Evolutionary conservation across 2,329 filamentous ascomycete genomes (phyloP).

Genomic region (Aspergillus ibericus): DNA sequence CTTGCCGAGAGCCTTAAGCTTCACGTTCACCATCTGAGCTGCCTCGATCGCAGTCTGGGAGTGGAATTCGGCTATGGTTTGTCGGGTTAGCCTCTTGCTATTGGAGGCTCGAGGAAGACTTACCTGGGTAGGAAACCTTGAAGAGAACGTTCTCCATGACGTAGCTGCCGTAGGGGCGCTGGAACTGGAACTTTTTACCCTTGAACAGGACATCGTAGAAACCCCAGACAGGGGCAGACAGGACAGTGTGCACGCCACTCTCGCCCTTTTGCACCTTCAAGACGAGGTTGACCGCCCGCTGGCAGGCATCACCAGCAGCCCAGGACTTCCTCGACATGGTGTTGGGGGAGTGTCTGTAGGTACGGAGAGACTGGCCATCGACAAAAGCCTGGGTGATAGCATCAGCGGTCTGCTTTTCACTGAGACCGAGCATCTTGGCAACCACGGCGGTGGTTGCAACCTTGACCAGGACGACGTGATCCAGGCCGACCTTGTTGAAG

Average conservation of each 20-base stretch:
- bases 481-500: constrained; percentile 96
- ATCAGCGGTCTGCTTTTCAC: constrained; percentile 86
- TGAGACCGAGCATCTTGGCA: constrained; percentile 89
- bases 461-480: constrained; percentile 98
- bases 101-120: constrained; percentile 28
- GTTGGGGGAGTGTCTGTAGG: constrained; percentile 96
- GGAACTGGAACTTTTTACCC: constrained; percentile 93
- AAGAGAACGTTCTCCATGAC: constrained; percentile 99
- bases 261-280: constrained; percentile 92
- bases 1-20: constrained; percentile 83
- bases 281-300: constrained; percentile 87
- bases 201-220: constrained; percentile 99
- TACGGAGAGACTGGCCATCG: constrained; percentile 91
- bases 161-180: constrained; percentile 94
- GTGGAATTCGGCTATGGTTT: constrained; percentile 78
- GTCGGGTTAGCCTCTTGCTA: constrained; percentile 2
- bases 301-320: constrained; percentile 97
- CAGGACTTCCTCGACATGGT: constrained; percentile 99
- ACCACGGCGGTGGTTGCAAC: constrained; percentile 93
- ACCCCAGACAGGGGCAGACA: constrained; percentile 91
- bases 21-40: constrained; percentile 80
- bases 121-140: constrained; percentile 98
- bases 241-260: constrained; percentile 84
- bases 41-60: constrained; percentile 97
- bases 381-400: constrained; percentile 97